Evolutionary conservation across 345 rosid species (phyloP).

Genomic region (Dipteronia dyeriana): DNA sequence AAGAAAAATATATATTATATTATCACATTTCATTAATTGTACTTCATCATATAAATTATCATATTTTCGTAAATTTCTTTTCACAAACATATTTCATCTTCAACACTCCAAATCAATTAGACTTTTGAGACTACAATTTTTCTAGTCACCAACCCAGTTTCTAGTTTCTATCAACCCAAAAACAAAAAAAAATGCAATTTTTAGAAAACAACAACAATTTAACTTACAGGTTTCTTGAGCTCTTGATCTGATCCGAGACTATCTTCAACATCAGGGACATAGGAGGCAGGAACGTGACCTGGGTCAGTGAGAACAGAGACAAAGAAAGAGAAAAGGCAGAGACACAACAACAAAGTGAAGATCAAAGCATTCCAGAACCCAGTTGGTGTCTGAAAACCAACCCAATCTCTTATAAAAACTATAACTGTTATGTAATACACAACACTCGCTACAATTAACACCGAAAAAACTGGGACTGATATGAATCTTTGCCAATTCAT

Average conservation of each 20-base stretch:
- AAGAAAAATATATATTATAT: no score
- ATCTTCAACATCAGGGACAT: conserved; percentile 63
- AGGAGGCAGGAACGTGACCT: conserved; percentile 59
- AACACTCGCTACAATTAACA: conserved; percentile 39
- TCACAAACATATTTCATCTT: no score
- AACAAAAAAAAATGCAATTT: neutral
- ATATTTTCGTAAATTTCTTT: no score
- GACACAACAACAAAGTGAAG: conserved; percentile 47
- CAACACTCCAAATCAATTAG: neutral
- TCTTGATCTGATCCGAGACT: conserved; percentile 28
- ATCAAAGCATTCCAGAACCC: conserved; percentile 49
- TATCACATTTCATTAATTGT: neutral
- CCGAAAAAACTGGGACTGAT: conserved; percentile 55
- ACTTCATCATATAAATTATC: neutral
- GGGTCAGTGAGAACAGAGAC: conserved; percentile 54
- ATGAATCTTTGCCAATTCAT: conserved; percentile 55
- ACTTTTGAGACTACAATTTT: neutral
- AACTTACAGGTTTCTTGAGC: conserved; percentile 33
- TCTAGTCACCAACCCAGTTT: neutral
- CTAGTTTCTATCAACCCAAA: no score
- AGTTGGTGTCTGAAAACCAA: conserved; percentile 57
- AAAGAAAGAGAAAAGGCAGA: conserved; percentile 48
- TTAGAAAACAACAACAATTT: neutral
- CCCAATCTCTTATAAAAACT: conserved; percentile 55
- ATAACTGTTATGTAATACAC: conserved; percentile 56